These are phyloP conservation scores for Neonectria sp. DNA, from an alignment of 2,329 filamentous ascomycete species.

Conservation along the genomic window DNA sequence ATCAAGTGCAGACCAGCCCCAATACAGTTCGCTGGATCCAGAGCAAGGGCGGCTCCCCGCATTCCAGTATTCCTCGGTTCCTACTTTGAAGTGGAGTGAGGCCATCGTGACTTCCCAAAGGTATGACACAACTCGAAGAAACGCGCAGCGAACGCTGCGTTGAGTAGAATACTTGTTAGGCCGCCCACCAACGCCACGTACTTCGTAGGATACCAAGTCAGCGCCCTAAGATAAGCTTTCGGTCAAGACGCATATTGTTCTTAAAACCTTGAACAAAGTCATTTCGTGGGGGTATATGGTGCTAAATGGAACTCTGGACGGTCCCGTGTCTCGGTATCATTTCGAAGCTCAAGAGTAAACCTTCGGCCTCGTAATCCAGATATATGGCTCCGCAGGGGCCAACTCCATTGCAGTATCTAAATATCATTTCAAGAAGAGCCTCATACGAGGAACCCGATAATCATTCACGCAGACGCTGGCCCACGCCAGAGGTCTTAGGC, in stretches of 20 bases:
- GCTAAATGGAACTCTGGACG: not conserved
- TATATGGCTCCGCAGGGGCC: not conserved
- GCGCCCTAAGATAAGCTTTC: no score
- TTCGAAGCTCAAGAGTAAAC: not conserved
- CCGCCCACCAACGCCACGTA: not conserved
- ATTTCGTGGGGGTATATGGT: not conserved
- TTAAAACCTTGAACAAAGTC: not conserved
- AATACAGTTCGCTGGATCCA: not conserved
- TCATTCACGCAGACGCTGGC: not conserved
- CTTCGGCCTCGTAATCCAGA: no score
- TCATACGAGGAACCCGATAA: not conserved
- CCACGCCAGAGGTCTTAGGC: not conserved
- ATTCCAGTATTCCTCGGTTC: conserved; percentile 1
- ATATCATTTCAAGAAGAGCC: not conserved
- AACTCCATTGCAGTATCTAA: not conserved
- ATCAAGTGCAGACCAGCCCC: not conserved
- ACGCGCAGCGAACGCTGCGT: not conserved
- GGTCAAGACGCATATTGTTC: not conserved
- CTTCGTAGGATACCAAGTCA: not conserved
- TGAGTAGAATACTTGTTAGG: not conserved
- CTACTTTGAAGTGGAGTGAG: conserved; percentile 6
- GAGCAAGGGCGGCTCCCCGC: not conserved
- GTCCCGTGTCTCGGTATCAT: not conserved
- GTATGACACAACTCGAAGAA: not conserved
- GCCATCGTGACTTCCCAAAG: not conserved